Evolutionary conservation across 352 stramenopile species (phyloP).

Genomic region (Globisporangium perplexum): DNA sequence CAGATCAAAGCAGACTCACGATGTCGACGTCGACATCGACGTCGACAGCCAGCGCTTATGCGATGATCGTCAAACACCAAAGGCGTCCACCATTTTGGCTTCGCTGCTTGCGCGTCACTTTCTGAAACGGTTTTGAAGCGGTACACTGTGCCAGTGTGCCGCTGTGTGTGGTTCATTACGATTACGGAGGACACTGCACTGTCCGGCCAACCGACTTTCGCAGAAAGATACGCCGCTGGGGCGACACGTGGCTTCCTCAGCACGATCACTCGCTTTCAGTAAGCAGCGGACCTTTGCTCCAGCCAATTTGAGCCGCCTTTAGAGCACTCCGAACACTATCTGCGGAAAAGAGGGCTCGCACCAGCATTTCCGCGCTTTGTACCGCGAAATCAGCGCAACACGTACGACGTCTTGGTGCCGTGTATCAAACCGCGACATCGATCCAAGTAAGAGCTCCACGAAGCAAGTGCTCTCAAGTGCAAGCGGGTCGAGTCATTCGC

Average conservation of each 20-base stretch:
- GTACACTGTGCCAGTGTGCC: not conserved
- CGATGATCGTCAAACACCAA: too few species aligned
- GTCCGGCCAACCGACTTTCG: not conserved
- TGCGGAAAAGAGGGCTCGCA: slow-evolving; percentile 11
- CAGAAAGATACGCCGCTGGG: not conserved
- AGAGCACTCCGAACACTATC: not conserved
- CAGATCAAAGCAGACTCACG: too few species aligned
- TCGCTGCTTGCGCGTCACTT: not conserved
- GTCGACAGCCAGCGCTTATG: too few species aligned
- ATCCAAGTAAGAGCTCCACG: not conserved
- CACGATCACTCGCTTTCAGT: slow-evolving; percentile 1
- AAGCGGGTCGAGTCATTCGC: not conserved
- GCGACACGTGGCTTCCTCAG: slow-evolving; percentile 11
- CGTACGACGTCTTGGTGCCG: not conserved
- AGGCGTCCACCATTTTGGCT: too few species aligned
- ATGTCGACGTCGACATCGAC: too few species aligned
- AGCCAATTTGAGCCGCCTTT: not conserved
- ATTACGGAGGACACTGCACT: not conserved
- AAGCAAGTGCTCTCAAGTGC: not conserved
- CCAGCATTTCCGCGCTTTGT: not conserved
- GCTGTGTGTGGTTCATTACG: not conserved
- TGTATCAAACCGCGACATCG: not conserved
- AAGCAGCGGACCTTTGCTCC: slow-evolving; percentile 8
- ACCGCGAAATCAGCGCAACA: not conserved
- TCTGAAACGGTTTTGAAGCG: not conserved